These are phyloP conservation scores for Aspergillus carbonarius DNA, from an alignment of 2,329 filamentous ascomycete species.

Conservation along the genomic window DNA sequence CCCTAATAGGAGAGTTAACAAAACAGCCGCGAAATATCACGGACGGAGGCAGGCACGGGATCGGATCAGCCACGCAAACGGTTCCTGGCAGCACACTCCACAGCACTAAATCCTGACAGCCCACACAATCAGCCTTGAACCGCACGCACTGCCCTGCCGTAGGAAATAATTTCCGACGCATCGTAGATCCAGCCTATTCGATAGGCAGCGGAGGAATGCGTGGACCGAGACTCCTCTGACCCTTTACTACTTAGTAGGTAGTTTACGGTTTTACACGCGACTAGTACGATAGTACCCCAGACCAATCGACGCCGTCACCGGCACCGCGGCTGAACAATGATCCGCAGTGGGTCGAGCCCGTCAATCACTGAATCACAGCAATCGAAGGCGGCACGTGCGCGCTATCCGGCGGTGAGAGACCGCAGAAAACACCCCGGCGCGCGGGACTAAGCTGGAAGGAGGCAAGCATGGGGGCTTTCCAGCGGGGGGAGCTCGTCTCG, in stretches of 20 bases:
- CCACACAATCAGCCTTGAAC: background rate
- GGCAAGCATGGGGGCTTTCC: background rate
- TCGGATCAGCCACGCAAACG: background rate
- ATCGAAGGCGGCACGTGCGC: slow-evolving; percentile 10
- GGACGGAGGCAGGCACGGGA: too few relatives aligned
- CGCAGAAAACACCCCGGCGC: slow-evolving; percentile 5
- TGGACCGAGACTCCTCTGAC: too few relatives aligned
- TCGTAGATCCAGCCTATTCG: background rate
- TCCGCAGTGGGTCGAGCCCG: background rate
- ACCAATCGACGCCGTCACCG: slow-evolving; percentile 9
- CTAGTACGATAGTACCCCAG: background rate
- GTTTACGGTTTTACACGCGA: background rate
- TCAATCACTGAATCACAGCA: slow-evolving; percentile 10
- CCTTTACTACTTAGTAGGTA: too few relatives aligned
- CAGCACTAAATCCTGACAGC: background rate
- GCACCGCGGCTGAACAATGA: background rate
- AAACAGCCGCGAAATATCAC: too few relatives aligned
- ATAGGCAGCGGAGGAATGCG: too few relatives aligned
- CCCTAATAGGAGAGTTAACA: too few relatives aligned
- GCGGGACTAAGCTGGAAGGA: background rate
- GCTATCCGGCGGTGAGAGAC: slow-evolving; percentile 1
- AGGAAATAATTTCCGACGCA: background rate
- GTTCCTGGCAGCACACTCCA: background rate
- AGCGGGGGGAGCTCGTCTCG: slow-evolving; percentile 1
- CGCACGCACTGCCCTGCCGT: background rate